Evolutionary conservation across 2,329 filamentous ascomycete genomes (phyloP).

Genomic region (Aureobasidium sp.): DNA sequence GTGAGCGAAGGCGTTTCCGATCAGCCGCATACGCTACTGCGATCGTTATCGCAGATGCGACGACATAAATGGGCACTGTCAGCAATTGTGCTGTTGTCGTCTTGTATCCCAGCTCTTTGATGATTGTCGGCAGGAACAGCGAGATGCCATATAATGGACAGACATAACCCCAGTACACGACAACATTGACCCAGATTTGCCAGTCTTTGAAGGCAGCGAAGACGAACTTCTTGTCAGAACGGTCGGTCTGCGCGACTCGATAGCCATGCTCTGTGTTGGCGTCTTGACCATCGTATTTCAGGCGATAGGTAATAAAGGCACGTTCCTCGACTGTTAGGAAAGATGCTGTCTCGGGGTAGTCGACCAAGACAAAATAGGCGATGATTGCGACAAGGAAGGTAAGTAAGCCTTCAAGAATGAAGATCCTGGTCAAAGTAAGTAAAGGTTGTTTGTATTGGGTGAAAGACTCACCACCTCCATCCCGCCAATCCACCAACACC

Average conservation of each 20-base stretch:
- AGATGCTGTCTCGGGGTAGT: slow-evolving; percentile 47
- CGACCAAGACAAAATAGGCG: slow-evolving; percentile 41
- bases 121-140: slow-evolving; percentile 31
- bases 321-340: slow-evolving; percentile 23
- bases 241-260: slow-evolving; percentile 16
- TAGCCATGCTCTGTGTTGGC: background rate
- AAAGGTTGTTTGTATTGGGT: background rate
- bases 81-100: slow-evolving; percentile 34
- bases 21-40: slow-evolving; percentile 19
- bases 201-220: slow-evolving; percentile 38
- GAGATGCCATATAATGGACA: slow-evolving; percentile 38
- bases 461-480: slow-evolving; percentile 19
- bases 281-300: slow-evolving; percentile 16
- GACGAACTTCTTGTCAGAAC: slow-evolving; percentile 30
- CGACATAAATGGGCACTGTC: slow-evolving; percentile 36
- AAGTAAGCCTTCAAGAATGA: slow-evolving; percentile 16
- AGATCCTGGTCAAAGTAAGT: slow-evolving; percentile 16
- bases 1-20: slow-evolving; percentile 18
- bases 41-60: slow-evolving; percentile 18
- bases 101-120: slow-evolving; percentile 35
- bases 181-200: slow-evolving; percentile 42
- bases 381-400: slow-evolving; percentile 34
- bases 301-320: slow-evolving; percentile 17
- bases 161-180: slow-evolving; percentile 56
- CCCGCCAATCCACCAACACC: slow-evolving; percentile 24